A percentile compares a stretch with the other conserved stretches of the same genome.
Evolutionary conservation across 345 rosid species (phyloP).

Genomic region (Cardamine occulta): DNA sequence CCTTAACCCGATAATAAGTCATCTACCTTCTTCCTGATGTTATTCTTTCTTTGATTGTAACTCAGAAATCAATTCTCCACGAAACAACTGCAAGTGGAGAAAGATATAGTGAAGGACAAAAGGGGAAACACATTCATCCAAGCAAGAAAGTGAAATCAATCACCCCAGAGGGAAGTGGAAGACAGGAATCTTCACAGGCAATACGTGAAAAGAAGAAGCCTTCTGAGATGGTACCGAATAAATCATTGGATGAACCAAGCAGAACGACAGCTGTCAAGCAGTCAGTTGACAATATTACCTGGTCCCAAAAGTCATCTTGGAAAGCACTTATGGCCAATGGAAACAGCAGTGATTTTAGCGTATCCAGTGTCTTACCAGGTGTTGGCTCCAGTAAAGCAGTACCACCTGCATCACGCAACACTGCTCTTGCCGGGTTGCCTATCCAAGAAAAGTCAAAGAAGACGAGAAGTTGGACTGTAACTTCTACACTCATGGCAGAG

Average conservation of each 20-base stretch:
- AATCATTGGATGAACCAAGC: constrained; percentile 24
- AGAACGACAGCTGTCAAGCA: constrained; percentile 40
- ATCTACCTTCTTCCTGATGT: constrained; percentile 2
- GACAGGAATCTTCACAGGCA: constrained; percentile 42
- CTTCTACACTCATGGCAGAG: constrained; percentile 39
- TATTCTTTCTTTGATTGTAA: constrained; percentile 29
- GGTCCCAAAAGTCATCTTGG: constrained; percentile 87
- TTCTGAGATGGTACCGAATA: constrained; percentile 27
- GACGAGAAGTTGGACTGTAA: constrained; percentile 29
- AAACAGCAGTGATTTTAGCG: constrained; percentile 47
- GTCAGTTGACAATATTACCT: constrained; percentile 42
- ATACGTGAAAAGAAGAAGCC: constrained; percentile 39
- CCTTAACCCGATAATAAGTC: neutral
- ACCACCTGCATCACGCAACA: constrained; percentile 30
- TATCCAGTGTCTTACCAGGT: constrained; percentile 49
- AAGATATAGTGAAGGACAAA: constrained; percentile 34
- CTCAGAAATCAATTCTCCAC: constrained; percentile 49
- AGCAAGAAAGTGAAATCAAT: constrained; percentile 46
- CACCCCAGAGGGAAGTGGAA: constrained; percentile 38
- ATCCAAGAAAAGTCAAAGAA: constrained; percentile 26
- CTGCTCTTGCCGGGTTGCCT: neutral
- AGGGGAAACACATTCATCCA: constrained; percentile 39
- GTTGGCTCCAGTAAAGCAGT: constrained; percentile 40
- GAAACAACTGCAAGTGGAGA: constrained; percentile 42
- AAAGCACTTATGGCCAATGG: constrained; percentile 62